Base-by-base conservation (phyloP, 2,329 filamentous ascomycete genomes). In the Microcera coccophila region DNA sequence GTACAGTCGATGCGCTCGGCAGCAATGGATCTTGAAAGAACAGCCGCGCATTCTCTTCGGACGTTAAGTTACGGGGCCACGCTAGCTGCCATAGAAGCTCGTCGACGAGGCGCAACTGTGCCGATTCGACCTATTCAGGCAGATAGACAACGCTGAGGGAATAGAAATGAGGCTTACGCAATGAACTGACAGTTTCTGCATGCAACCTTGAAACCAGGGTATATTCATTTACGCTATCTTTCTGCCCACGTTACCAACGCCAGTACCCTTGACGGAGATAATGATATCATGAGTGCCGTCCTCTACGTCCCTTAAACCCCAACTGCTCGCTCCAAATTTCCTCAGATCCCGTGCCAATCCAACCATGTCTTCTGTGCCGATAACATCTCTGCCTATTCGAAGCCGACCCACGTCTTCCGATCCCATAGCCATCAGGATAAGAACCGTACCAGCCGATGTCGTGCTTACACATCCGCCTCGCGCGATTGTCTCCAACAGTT, bases 381-480 rank as follows among this genome's bases (percentile, higher is more conserved):
- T 68, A 1, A 96, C 81, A 36, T 91, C 86, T 56, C 81, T 83
- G 22, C 90, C 89, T 45, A 98, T 63, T 49, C 87, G 80, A 53
- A 98, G 65, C 45, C 93, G 79, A 4, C 93, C 93, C 12, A 98
- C 90, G 65, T 98, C 93, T 63, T 97, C 93, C 1, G 86, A 88
- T 0, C 93, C 93, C 93, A 98, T 97, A 24, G 90, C 89, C 93
- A 98, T 98, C 49, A 98, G 73, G 15, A 84, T 87, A 40, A 98
- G 66, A 51, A 95, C 76, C 0, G 85, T 91, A 3, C 80, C 74
- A 4, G 84, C 82, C 3, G 88, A 86, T 3, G 85, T 76, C 12
- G 74, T 75, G 40, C 82, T 84, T 3, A 87, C 86, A 62, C 89
- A 95, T 1, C 93, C 93, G 10, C 90, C 91, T 55, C 84, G 79